phyloP scores from a whole-genome alignment of 371 early-diverging fungal species.

The Gilbertella persicaria region DNA sequence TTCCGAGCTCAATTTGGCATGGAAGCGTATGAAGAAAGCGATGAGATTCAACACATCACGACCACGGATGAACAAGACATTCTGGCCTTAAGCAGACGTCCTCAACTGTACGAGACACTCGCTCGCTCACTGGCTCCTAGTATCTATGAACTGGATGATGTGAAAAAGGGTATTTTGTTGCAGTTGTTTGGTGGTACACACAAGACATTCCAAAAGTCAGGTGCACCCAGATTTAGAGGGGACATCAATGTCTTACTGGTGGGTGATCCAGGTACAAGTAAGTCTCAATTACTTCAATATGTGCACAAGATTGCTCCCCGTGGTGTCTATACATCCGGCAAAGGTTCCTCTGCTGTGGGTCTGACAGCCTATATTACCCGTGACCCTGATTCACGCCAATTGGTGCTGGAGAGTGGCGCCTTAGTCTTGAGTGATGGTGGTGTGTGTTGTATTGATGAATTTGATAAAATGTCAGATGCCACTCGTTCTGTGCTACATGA shows the following conservation, averaged over 20 bases:
- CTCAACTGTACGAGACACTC: constrained; percentile 80
- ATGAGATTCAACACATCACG: constrained; percentile 61
- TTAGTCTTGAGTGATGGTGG: constrained; percentile 98
- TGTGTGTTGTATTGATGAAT: constrained; percentile 99
- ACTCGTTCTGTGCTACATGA: constrained; percentile 98
- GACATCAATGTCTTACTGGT: constrained; percentile 98
- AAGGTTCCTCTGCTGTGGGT: constrained; percentile 99
- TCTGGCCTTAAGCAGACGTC: constrained; percentile 56
- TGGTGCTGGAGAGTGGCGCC: constrained; percentile 99
- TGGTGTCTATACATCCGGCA: constrained; percentile 99
- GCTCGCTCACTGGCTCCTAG: constrained; percentile 93
- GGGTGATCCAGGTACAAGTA: constrained; percentile 99
- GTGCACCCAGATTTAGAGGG: constrained; percentile 80
- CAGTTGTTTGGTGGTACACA: constrained; percentile 99
- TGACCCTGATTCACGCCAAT: constrained; percentile 96
- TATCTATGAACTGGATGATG: constrained; percentile 97
- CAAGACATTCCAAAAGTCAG: constrained; percentile 71
- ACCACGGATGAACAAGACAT: constrained; percentile 69
- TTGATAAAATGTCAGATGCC: constrained; percentile 98
- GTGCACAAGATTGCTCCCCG: constrained; percentile 97
- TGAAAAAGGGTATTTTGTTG: constrained; percentile 97
- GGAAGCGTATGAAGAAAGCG: constrained; percentile 69
- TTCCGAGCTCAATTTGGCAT: constrained; percentile 52
- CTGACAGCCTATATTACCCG: constrained; percentile 98
- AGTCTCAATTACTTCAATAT: constrained; percentile 96